Conservation (phyloP, 495 filamentous ascomycete species). For the Parmelia sp. region DNA sequence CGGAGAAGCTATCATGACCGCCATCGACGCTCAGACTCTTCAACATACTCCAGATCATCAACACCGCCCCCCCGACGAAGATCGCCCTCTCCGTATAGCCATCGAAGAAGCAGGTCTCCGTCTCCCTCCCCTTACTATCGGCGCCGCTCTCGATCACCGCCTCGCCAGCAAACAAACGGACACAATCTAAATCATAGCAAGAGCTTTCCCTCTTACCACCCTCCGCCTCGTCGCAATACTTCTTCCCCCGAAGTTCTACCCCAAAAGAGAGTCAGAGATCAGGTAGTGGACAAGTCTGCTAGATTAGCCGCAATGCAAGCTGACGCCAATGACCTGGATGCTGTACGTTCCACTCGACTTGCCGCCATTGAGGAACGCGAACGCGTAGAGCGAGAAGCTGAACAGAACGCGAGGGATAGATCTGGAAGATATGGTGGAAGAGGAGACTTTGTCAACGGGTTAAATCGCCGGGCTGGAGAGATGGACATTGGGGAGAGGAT, state of each 20-base stretch:
- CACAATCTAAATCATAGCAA: conserved; percentile 28
- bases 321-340: conserved; percentile 72
- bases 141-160: conserved; percentile 2
- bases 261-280: neutral
- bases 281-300: conserved; percentile 39
- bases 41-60: conserved; percentile 34
- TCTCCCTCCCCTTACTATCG: conserved; percentile 26
- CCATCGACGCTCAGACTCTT: conserved; percentile 26
- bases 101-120: conserved; percentile 27
- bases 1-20: conserved; percentile 27
- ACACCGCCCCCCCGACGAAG: conserved; percentile 22
- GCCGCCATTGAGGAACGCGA: conserved; percentile 61
- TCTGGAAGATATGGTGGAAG: conserved; percentile 56
- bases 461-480: conserved; percentile 54
- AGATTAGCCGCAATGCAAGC: conserved; percentile 85
- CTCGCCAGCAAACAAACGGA: neutral
- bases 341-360: conserved; percentile 64
- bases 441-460: conserved; percentile 51
- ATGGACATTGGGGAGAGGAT: conserved; percentile 52
- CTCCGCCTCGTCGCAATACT: conserved; percentile 9
- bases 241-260: conserved; percentile 29
- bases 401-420: conserved; percentile 51
- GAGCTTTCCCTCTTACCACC: conserved; percentile 21
- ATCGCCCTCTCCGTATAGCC: conserved; percentile 22
- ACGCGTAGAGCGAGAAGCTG: conserved; percentile 54